A percentile compares a stretch with the other conserved stretches of the same genome.
phyloP scores from a whole-genome alignment of 495 filamentous ascomycete genomes.

The Podospora fimiseda region DNA sequence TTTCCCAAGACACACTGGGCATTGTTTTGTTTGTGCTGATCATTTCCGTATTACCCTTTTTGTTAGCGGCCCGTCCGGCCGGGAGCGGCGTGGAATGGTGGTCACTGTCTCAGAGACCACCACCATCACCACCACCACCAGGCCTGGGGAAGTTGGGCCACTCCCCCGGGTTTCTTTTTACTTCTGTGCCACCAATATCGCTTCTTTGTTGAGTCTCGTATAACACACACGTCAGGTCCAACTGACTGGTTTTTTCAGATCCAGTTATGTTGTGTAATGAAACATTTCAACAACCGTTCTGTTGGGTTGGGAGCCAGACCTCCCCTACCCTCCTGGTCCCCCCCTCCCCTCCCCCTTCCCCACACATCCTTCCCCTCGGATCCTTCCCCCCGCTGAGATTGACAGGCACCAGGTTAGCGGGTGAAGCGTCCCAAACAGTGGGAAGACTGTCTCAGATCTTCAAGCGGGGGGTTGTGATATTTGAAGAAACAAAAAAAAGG shows the following conservation, averaged over 20 bases:
- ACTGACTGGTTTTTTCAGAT: background rate
- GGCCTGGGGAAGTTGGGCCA: background rate
- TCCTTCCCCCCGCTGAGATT: background rate
- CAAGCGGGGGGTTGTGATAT: background rate
- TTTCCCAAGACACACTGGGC: background rate
- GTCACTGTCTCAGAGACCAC: too few relatives aligned
- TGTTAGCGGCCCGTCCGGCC: background rate
- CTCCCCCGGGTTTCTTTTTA: too few relatives aligned
- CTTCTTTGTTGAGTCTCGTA: background rate
- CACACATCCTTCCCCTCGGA: too few relatives aligned
- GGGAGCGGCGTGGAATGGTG: background rate
- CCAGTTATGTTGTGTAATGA: background rate
- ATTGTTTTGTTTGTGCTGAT: background rate
- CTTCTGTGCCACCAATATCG: too few relatives aligned
- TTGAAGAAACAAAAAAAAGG: background rate
- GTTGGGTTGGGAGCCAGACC: too few relatives aligned
- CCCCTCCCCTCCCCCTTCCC: too few relatives aligned
- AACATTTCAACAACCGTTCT: too few relatives aligned
- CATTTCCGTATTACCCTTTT: background rate
- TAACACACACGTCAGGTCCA: background rate
- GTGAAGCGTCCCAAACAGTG: background rate
- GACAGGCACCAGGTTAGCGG: slow-evolving; percentile 12
- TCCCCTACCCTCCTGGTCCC: too few relatives aligned
- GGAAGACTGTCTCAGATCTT: slow-evolving; percentile 13
- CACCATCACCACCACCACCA: too few relatives aligned